A percentile compares a stretch with the other conserved stretches of the same genome.
Conservation (phyloP, 441 rosid species). For the Melastoma candidum region DNA sequence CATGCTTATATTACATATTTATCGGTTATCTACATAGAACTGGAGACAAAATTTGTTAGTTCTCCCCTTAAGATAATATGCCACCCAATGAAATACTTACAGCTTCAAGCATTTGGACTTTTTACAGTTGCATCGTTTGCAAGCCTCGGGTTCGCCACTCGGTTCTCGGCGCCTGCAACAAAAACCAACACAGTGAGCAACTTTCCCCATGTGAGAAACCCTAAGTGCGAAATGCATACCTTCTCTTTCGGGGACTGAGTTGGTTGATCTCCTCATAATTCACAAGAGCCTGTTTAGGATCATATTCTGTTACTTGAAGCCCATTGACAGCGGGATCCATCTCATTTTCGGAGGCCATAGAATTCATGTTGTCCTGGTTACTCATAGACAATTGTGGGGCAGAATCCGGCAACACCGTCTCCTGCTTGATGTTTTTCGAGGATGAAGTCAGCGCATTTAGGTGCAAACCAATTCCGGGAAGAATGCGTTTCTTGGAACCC, state of each 20-base stretch:
- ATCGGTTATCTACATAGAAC: no score
- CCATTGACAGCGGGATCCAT: constrained; percentile 33
- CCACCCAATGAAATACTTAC: constrained; percentile 33
- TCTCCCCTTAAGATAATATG: no score
- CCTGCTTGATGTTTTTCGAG: constrained; percentile 33
- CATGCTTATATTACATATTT: no score
- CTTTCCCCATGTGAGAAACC: not conserved
- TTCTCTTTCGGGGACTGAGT: constrained; percentile 57
- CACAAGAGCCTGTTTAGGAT: constrained; percentile 31
- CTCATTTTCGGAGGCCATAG: constrained; percentile 38
- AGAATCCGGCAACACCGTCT: constrained; percentile 32
- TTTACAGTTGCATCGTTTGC: constrained; percentile 98
- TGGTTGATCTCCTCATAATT: constrained; percentile 33
- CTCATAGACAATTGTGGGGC: constrained; percentile 23
- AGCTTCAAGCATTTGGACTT: constrained; percentile 98
- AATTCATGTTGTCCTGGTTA: constrained; percentile 29
- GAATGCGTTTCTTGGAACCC: constrained; percentile 41
- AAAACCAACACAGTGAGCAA: not conserved
- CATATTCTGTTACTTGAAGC: constrained; percentile 31
- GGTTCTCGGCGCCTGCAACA: not conserved
- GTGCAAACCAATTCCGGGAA: constrained; percentile 96
- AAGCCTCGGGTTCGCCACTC: constrained; percentile 27
- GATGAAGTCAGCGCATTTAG: constrained; percentile 64
- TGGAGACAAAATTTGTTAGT: no score
- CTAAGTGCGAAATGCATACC: constrained; percentile 18